phyloP scores from a whole-genome alignment of 331 rosid species.

The Quercus phellos region DNA sequence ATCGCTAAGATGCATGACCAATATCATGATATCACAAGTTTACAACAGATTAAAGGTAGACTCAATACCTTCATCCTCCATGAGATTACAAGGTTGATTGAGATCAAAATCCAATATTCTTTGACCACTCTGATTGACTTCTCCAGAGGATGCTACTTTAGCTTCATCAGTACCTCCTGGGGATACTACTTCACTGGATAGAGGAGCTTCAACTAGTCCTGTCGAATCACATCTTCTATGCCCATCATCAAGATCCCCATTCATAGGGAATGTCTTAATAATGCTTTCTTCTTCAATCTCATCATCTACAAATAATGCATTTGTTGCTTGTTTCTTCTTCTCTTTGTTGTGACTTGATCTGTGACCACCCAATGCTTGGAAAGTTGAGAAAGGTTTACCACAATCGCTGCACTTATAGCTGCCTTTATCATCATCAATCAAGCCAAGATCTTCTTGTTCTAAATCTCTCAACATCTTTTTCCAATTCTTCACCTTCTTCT shows the following conservation, averaged over 20 bases:
- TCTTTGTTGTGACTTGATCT: constrained; percentile 30
- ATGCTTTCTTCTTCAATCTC: background rate
- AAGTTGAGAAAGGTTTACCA: constrained; percentile 16
- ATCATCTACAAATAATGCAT: background rate
- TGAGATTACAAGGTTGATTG: constrained; percentile 21
- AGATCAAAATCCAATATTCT: constrained; percentile 21
- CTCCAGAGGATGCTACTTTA: background rate
- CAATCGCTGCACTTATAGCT: constrained; percentile 20
- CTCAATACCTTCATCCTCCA: constrained; percentile 2
- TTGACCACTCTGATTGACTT: background rate
- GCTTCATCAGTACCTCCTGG: too few relatives aligned
- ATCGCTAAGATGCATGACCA: too few relatives aligned
- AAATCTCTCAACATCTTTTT: background rate
- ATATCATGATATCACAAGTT: too few relatives aligned
- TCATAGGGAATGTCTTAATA: too few relatives aligned
- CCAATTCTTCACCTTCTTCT: background rate
- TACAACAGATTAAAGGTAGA: too few relatives aligned
- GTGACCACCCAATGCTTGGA: constrained; percentile 44
- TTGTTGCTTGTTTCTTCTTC: background rate
- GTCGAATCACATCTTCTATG: background rate
- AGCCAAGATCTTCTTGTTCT: background rate
- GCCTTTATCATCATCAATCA: background rate
- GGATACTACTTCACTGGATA: too few relatives aligned
- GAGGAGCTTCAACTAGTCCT: background rate
- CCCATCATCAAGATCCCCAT: background rate